These are phyloP conservation scores for Naegleria lovaniensis DNA, from an alignment of 208 protist species.

Conservation along the genomic window DNA sequence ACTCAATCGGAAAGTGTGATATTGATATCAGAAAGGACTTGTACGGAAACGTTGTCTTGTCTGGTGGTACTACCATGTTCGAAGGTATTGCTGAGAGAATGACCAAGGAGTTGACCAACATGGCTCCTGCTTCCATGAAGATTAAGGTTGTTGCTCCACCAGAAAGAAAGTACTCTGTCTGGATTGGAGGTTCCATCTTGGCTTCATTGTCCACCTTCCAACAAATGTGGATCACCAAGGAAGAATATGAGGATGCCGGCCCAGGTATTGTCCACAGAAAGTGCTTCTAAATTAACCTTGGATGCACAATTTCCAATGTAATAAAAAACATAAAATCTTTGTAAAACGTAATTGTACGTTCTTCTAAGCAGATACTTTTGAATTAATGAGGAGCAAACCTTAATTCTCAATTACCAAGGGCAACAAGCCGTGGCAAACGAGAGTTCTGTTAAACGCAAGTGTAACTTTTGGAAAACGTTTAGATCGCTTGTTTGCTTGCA, in stretches of 20 bases:
- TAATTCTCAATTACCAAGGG: too few relatives aligned
- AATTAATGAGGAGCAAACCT: too few relatives aligned
- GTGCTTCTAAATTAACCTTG: slow-evolving; percentile 39
- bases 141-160: slow-evolving; percentile 65
- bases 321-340: too few relatives aligned
- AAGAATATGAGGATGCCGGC: slow-evolving; percentile 81
- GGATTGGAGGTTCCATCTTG: slow-evolving; percentile 62
- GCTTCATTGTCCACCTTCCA: slow-evolving; percentile 62
- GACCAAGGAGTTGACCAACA: slow-evolving; percentile 59
- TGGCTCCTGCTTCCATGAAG: slow-evolving; percentile 65
- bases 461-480: too few relatives aligned
- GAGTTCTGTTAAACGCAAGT: too few relatives aligned
- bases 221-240: slow-evolving; percentile 74
- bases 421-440: too few relatives aligned
- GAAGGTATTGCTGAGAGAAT: slow-evolving; percentile 74
- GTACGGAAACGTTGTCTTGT: slow-evolving; percentile 66
- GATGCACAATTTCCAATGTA: slow-evolving; percentile 48
- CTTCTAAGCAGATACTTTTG: too few relatives aligned
- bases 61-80: slow-evolving; percentile 71
- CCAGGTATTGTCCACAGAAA: slow-evolving; percentile 60
- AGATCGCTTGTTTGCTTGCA: too few relatives aligned
- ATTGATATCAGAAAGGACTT: slow-evolving; percentile 70
- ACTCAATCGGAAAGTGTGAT: slow-evolving; percentile 94
- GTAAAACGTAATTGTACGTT: too few relatives aligned
- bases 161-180: slow-evolving; percentile 60